Percentiles rank a stretch among this genome's conserved stretches.
Evolutionary conservation across 768 basidiomycete genomes (phyloP).

Genomic region (Lactifluus subvellereus): DNA sequence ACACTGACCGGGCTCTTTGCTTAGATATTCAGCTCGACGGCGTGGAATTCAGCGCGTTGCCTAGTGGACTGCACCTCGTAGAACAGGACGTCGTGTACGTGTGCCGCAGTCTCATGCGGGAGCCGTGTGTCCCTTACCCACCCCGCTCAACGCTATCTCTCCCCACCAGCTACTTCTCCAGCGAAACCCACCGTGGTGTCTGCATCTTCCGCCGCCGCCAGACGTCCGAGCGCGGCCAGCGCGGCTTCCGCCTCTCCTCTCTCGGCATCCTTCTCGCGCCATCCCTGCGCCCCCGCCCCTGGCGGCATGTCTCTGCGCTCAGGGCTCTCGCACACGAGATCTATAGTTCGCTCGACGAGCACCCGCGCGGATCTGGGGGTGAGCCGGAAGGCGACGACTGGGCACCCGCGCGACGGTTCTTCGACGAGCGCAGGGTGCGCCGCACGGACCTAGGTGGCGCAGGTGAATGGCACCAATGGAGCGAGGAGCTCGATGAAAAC

Average conservation of each 20-base stretch:
- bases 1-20: neutral
- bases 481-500: conserved; percentile 44
- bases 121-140: neutral
- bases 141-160: neutral
- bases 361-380: neutral
- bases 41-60: conserved; percentile 76
- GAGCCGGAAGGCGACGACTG: conserved; percentile 54
- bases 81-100: conserved; percentile 76
- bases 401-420: conserved; percentile 57
- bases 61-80: conserved; percentile 75
- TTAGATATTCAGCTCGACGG: conserved; percentile 61
- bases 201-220: conserved; percentile 66
- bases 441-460: conserved; percentile 48
- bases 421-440: conserved; percentile 54
- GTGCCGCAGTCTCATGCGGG: neutral
- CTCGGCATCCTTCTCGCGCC: conserved; percentile 67
- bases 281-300: conserved; percentile 63
- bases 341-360: conserved; percentile 38
- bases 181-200: conserved; percentile 62
- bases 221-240: conserved; percentile 65
- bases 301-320: conserved; percentile 62
- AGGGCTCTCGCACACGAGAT: conserved; percentile 53
- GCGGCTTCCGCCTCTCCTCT: conserved; percentile 75
- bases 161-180: conserved; percentile 58
- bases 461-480: conserved; percentile 65